A percentile compares a stretch with the other conserved stretches of the same genome.
phyloP scores from a whole-genome alignment of 345 rosid species.

The Lumnitzera racemosa region DNA sequence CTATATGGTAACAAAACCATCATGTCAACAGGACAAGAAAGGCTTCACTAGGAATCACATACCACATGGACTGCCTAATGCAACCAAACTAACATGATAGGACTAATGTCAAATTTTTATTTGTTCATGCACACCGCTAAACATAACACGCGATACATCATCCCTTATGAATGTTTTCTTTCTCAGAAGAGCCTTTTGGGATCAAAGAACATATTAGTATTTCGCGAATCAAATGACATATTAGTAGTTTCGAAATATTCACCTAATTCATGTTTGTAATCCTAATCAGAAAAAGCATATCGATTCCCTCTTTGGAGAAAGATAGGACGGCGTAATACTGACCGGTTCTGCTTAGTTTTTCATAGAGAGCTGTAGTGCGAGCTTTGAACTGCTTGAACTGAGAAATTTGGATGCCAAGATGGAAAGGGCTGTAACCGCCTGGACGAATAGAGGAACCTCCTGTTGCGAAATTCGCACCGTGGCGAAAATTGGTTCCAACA shows the following conservation, averaged over 20 bases:
- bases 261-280: too few relatives aligned
- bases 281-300: too few relatives aligned
- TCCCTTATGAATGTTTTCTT: background rate
- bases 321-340: slow-evolving; percentile 13
- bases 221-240: too few relatives aligned
- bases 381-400: slow-evolving; percentile 54
- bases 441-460: slow-evolving; percentile 68
- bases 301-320: too few relatives aligned
- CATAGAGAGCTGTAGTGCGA: slow-evolving; percentile 31
- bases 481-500: slow-evolving; percentile 45
- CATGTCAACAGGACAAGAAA: background rate
- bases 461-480: slow-evolving; percentile 74
- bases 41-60: background rate
- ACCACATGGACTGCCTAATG: background rate
- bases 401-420: slow-evolving; percentile 55
- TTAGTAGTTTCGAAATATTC: too few relatives aligned
- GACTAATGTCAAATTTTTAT: too few relatives aligned
- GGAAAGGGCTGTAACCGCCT: slow-evolving; percentile 48
- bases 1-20: slow-evolving; percentile 6
- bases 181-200: background rate
- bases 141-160: too few relatives aligned
- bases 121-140: too few relatives aligned
- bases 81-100: too few relatives aligned
- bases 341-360: slow-evolving; percentile 15
- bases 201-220: too few relatives aligned